Conservation (phyloP, 2,329 filamentous ascomycete genomes). For the Sarocladiaceae sp. region DNA sequence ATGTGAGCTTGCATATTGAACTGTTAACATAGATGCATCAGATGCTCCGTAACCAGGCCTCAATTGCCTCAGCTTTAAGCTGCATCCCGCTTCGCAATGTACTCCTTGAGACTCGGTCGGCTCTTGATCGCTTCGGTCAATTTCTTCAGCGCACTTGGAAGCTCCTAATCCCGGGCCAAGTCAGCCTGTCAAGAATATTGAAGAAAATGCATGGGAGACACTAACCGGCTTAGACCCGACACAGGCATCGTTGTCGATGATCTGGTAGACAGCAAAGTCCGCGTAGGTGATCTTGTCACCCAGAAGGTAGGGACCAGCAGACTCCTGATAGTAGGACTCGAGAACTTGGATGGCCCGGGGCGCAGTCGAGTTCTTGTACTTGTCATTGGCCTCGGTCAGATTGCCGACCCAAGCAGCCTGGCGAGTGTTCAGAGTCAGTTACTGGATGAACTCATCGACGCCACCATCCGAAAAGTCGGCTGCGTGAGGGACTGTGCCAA, state of each 20-base stretch:
- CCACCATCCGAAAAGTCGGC: too few species aligned
- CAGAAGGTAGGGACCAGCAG: constrained; percentile 23
- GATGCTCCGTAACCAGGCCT: too few species aligned
- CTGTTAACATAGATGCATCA: too few species aligned
- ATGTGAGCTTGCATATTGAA: too few species aligned
- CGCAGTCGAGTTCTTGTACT: constrained; percentile 24
- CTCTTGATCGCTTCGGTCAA: constrained; percentile 1
- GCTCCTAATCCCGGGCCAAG: not conserved
- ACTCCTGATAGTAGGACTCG: constrained; percentile 10
- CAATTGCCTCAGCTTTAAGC: not conserved
- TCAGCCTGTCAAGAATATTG: not conserved
- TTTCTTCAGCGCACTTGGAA: constrained; percentile 1
- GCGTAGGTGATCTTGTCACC: constrained; percentile 29
- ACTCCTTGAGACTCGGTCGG: constrained; percentile 2
- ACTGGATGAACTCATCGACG: too few species aligned
- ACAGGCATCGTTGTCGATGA: constrained; percentile 28
- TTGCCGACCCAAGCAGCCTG: constrained; percentile 21
- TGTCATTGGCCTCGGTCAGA: constrained; percentile 17
- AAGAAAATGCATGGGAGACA: not conserved
- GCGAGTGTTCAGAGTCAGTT: too few species aligned
- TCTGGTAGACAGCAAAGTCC: constrained; percentile 32
- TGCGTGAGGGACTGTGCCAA: too few species aligned
- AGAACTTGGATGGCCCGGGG: constrained; percentile 18
- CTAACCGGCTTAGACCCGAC: not conserved
- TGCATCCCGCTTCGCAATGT: constrained; percentile 1